Percentiles rank a stretch among this genome's conserved stretches.
phyloP scores from a whole-genome alignment of 352 stramenopile species.

The Phytophthora sp. region DNA sequence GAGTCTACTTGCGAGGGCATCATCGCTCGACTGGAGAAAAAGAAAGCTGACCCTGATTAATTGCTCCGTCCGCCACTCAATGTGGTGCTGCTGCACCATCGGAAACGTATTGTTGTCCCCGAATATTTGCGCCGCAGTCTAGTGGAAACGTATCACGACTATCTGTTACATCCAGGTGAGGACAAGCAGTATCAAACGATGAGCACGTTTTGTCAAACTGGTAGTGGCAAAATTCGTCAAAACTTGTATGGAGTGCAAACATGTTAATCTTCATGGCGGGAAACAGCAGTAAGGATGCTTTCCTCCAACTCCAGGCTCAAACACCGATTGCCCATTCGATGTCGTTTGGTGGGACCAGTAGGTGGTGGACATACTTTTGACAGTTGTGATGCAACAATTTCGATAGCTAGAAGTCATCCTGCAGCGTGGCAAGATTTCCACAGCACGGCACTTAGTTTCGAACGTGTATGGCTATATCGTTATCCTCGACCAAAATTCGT shows the following conservation, averaged over 20 bases:
- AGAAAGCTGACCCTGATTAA: conserved; percentile 12
- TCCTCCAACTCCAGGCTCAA: conserved; percentile 1
- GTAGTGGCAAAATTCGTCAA: conserved; percentile 7
- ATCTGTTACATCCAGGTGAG: conserved; percentile 4
- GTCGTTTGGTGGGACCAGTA: conserved; percentile 6
- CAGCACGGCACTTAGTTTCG: conserved; percentile 13
- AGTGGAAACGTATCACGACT: conserved; percentile 19
- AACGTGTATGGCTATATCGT: conserved; percentile 9
- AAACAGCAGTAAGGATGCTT: conserved; percentile 15
- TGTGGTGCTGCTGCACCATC: background rate
- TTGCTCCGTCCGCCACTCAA: background rate
- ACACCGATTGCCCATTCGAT: conserved; percentile 10
- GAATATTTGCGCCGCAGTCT: too few relatives aligned
- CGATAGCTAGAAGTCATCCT: conserved; percentile 15
- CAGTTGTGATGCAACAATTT: conserved; percentile 6
- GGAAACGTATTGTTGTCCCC: conserved; percentile 8
- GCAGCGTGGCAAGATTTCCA: background rate
- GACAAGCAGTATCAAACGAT: conserved; percentile 9
- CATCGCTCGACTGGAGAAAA: background rate
- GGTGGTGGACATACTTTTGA: conserved; percentile 1
- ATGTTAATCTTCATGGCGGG: conserved; percentile 13
- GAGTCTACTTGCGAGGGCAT: conserved; percentile 3
- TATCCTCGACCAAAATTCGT: conserved; percentile 7
- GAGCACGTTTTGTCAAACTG: conserved; percentile 10
- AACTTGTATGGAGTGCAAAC: conserved; percentile 2